Evolutionary conservation across 495 filamentous ascomycete species (phyloP), one percentile per base, ranked within the genome.

Genomic region (Penicillium diatomitis): DNA sequence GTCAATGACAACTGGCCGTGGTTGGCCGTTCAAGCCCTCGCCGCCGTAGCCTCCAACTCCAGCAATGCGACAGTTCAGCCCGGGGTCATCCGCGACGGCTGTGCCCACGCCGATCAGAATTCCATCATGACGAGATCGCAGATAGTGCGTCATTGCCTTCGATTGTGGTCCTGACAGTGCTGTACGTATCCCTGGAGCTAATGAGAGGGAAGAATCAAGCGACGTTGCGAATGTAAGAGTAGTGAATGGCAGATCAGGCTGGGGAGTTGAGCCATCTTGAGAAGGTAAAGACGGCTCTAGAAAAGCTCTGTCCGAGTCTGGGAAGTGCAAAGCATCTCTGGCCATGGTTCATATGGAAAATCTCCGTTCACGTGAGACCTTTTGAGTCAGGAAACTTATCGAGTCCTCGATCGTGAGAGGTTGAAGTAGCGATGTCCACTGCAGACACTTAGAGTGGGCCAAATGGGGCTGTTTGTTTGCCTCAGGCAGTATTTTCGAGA

Each of bases 171-270:
- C 89, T 1, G 90, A 96, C 3, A 96, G 81, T 0, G 72, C 63
- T 2, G 90, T 96, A 49, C 81, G 83, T 34, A 75, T 68, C 12
- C 89, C 88, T 0, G 88, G 88, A 0, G 81, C 72, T 4, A 90
- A 67, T 5, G 88, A 76, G 38, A 97, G 65, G 30, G 79, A 76
- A 9, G 82, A 83, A 64, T 97, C 91, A 42, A 97, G 80, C 2
- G 89, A 95, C 28, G 81, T 81, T 37, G 91, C 91, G 64, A 86
- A 97, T 44, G 91, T 95, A 46, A 97, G 74, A n/a, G 91, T 97
- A n/a, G 66, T 68, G 53, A 57, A 83, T 56, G 63, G 73, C 52
- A 58, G 65, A 60, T 60, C 54, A 40, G 34, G 48, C 27, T 33
- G 45, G 20, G 40, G 47, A 9, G 50, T 50, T 20, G 50, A 47